Base-by-base conservation (phyloP, 305 asterid genomes). In the Fraxinus baroniana region DNA sequence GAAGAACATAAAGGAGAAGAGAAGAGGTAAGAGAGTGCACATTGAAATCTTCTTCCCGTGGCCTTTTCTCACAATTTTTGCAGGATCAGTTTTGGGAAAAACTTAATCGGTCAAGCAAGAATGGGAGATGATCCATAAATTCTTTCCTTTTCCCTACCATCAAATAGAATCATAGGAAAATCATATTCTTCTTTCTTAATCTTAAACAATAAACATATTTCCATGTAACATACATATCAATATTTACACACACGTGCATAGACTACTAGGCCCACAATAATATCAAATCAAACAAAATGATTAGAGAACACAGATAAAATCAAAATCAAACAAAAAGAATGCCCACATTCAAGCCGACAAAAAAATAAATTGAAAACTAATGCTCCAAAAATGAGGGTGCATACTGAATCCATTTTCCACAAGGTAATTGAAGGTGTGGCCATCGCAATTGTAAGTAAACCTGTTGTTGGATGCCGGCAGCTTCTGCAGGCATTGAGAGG, bases 371-470 rank as follows among this genome's bases (percentile, higher is more conserved):
- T 55, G 13, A 66, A n/a, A 73, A 81, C 20, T 44, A 57, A 55
- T 55, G 9, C n/a, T 55, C 10, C 26, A n/a, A 55, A 55, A 0
- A 78, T 9, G 7, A 52, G 32, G 13, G 76, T 66, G 62, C 90
- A 81, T 81, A 87, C 90, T 87, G 84, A 87, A 87, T 60, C 90
- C 90, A 64, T 80, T 79, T 10, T 85, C 90, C 55, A 87, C 88
- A 10, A 80, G 87, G 80, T 87, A 87, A 73, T 87, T 87, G 82
- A 87, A 87, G 73, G 90, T 85, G 80, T 87, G 90, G 12, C 85
- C 90, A 79, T 87, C 90, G 39, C 90, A 87, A 26, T 83, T 85
- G 81, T 85, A 87, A 15, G 89, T 87, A 83, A 87, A 87, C 80
- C 81, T 85, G 78, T 87, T 87, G 52, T 78, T 85, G 36, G 88